A percentile compares a stretch with the other conserved stretches of the same genome.
Conservation (phyloP, 73 alveolate genomes). For the Tetrahymena malaccensis region DNA sequence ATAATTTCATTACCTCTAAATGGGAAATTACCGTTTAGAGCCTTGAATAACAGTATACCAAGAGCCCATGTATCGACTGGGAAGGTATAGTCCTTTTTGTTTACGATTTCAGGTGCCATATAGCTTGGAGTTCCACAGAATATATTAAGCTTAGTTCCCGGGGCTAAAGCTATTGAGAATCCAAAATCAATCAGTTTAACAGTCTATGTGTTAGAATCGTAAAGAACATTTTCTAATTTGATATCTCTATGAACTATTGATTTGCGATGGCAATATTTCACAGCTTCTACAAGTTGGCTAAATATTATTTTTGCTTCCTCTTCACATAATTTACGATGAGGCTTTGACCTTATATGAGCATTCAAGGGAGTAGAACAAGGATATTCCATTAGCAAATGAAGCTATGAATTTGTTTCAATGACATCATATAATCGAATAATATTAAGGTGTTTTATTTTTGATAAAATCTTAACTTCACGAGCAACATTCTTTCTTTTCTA, state of each 20-base stretch:
- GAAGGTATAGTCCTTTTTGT: slow-evolving; percentile 46
- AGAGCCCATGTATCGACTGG: slow-evolving; percentile 84
- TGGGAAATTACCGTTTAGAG: slow-evolving; percentile 72
- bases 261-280: slow-evolving; percentile 71
- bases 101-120: slow-evolving; percentile 82
- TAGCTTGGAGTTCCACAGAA: slow-evolving; percentile 91
- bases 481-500: slow-evolving; percentile 40
- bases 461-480: slow-evolving; percentile 48
- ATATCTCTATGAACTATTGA: slow-evolving; percentile 84
- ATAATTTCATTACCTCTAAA: slow-evolving; percentile 48
- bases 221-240: slow-evolving; percentile 78
- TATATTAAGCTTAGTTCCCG: slow-evolving; percentile 48
- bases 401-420: slow-evolving; percentile 53
- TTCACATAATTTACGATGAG: slow-evolving; percentile 60
- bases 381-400: slow-evolving; percentile 80
- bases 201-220: slow-evolving; percentile 46
- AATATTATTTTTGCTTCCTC: slow-evolving; percentile 66
- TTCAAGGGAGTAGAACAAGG: slow-evolving; percentile 70
- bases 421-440: slow-evolving; percentile 63
- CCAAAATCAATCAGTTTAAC: slow-evolving; percentile 90
- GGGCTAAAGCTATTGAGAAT: slow-evolving; percentile 41
- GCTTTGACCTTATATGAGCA: slow-evolving; percentile 52
- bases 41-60: slow-evolving; percentile 66
- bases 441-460: slow-evolving; percentile 67
- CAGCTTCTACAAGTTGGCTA: slow-evolving; percentile 65